Evolutionary conservation across 805 yeast species (phyloP), one percentile per base, ranked within the genome.

Genomic region (Candida piceae): DNA sequence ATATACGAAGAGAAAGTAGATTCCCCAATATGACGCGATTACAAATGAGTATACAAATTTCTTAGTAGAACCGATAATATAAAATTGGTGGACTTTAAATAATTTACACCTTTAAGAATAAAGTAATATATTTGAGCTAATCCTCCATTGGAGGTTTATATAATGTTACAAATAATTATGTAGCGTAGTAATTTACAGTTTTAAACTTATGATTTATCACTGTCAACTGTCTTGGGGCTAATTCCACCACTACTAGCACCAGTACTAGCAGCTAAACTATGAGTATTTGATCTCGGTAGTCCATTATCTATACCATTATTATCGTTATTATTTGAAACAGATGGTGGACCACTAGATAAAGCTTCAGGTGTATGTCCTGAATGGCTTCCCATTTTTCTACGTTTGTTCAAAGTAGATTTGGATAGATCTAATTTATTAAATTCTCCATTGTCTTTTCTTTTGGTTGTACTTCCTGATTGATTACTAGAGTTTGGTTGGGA

Each of bases 331-430:
- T 16, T 19, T n/a, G n/a, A n/a, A n/a, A n/a, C n/a, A n/a, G n/a
- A n/a, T n/a, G n/a, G n/a, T n/a, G n/a, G n/a, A n/a, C n/a, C n/a
- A n/a, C n/a, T n/a, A n/a, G n/a, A n/a, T n/a, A n/a, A n/a, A n/a
- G n/a, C n/a, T n/a, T n/a, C n/a, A n/a, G n/a, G n/a, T n/a, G n/a
- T n/a, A n/a, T n/a, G n/a, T n/a, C n/a, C n/a, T n/a, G n/a, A n/a
- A n/a, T n/a, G n/a, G n/a, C n/a, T n/a, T n/a, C n/a, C 46, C 38
- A 45, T 37, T 35, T 47, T 54, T 41, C 67, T 48, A 40, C 67
- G 47, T 37, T 63, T 62, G 17, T 50, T 59, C 34, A 63, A 36
- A 0, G 64, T 52, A 0, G 64, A 57, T 35, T 58, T 64, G 4
- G 63, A 51, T n/a, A 62, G 26, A 26, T 63, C 67, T 19, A 62